Evolutionary conservation across 1,284 basidiomycete genomes (phyloP).

Genomic region (Tylopilus sp.): DNA sequence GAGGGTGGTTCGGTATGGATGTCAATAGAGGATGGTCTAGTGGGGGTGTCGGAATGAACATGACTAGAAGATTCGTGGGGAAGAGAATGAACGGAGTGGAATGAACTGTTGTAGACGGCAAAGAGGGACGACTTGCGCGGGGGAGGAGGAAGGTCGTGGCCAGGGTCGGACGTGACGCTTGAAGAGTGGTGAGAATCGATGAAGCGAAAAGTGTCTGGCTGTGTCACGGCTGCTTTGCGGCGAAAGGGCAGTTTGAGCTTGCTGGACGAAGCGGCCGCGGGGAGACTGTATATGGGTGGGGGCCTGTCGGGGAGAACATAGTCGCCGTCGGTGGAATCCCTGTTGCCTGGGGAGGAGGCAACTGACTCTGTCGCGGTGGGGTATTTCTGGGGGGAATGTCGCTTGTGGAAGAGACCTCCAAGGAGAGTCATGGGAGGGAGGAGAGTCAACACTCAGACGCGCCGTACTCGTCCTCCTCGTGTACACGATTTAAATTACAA

Average conservation of each 20-base stretch:
- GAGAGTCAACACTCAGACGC: too few relatives aligned
- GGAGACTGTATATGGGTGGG: constrained; percentile 29
- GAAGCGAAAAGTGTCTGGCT: not conserved
- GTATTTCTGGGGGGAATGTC: constrained; percentile 3
- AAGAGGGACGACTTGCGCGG: constrained; percentile 58
- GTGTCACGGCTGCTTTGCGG: constrained; percentile 15
- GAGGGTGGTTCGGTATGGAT: constrained; percentile 18
- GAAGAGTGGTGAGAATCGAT: constrained; percentile 28
- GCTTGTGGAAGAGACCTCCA: constrained; percentile 29
- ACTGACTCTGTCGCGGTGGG: constrained; percentile 37
- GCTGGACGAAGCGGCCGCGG: constrained; percentile 32
- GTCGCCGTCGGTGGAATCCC: constrained; percentile 39
- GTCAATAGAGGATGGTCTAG: constrained; percentile 23
- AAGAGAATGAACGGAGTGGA: constrained; percentile 57
- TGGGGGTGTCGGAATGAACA: constrained; percentile 25
- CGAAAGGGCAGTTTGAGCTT: constrained; percentile 41
- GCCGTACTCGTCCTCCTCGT: constrained; percentile 3
- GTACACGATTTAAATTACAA: constrained; percentile 2
- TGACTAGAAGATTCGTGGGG: constrained; percentile 37
- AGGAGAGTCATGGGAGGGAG: constrained; percentile 32
- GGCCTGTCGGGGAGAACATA: constrained; percentile 39
- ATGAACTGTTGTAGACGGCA: constrained; percentile 45
- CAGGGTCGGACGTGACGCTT: constrained; percentile 37
- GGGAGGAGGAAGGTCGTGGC: constrained; percentile 40
- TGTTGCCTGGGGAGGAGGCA: constrained; percentile 19